Evolutionary conservation across 2,329 filamentous ascomycete genomes (phyloP), one percentile per base, ranked within the genome.

Genomic region (Scedosporium apiospermum): DNA sequence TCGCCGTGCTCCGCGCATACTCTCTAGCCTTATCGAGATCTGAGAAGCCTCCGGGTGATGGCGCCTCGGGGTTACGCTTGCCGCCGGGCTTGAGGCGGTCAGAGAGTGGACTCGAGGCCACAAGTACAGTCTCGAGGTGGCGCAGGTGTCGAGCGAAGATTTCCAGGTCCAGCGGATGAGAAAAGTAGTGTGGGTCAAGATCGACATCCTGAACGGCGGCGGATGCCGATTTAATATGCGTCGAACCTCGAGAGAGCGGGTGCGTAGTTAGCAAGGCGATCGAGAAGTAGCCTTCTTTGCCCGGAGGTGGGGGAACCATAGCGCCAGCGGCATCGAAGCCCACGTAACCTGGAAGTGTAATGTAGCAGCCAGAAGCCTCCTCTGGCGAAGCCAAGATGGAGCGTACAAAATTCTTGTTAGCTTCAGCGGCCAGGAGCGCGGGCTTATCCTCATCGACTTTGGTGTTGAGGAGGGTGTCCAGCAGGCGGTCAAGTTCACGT

Each of bases 181-280:
- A 77, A 67, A 86, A 79, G 73, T 79, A 86, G 27, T 77, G 77
- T 18, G 82, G 81, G 65, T 87, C 80, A 67, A 86, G 83, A 5
- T 18, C 46, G 2, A 78, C 73, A 0, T 80, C 78, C 30, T 75
- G 69, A 4, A 77, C 75, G 5, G 69, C 67, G 4, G 76, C 70
- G 53, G 80, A 74, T 1, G 74, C 62, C 3, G 75, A 75, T 10
- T 72, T 73, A 64, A 88, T 83, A 72, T 88, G 86, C 63, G 85
- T 80, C 46, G 77, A 76, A 4, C 86, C 86, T 0, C 84, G 78
- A 1, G 82, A 85, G 68, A 84, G 81, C 0, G 85, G 85, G 64
- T 87, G 86, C 49, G 82, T 81, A 38, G 9, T 38, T 38, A 38
- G 10, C 34, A 38, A 38, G 34, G 34, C 34, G 34, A 38, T 38